Base-by-base conservation (phyloP, 192 early-diverging fungal genomes). In the Endogone sp. region DNA sequence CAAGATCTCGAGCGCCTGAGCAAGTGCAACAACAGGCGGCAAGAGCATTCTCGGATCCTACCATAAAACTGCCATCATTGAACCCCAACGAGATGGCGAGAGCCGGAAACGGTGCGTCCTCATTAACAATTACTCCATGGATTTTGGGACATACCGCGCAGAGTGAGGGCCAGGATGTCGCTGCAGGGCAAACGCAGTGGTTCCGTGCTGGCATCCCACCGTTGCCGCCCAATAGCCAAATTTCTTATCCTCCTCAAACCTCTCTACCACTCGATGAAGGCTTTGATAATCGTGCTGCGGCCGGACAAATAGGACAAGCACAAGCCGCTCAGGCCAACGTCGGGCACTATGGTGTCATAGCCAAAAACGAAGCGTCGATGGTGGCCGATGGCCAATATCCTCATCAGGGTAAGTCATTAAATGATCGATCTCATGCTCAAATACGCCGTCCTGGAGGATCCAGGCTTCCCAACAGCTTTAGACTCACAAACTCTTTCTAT, bases 181-280 rank as follows among this genome's bases (percentile, higher is more conserved):
- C 24, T 22, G 59, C 22, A 22, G 59, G 59, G 21, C 59, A 28
- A 10, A 60, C 59, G 10, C 59, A 60, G 21, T 60, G 59, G 59
- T 60, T 26, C 59, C 59, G 59, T 2, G 59, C 59, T 60, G 59
- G 59, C 59, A 60, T 11, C 27, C 59, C 59, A 23, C 59, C 59
- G 10, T 9, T 10, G 27, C 59, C 59, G 10, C 10, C 27, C 6
- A 26, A 8, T 16, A 22, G 27, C 6, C 2, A 8, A 60, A 23
- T 26, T 1, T 60, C 59, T 28, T 60, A 60, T 22, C 27, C 22
- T 28, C 22, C 27, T 9, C 59, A 60, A 60, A 8, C 22, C 27
- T 60, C 59, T 22, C 59, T 11, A 60, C 16, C 37, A 49, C 37
- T 49, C 37, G 37, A 49, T 49, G 37, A 49, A 49, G 37, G 9